Conservation (phyloP, 2,329 filamentous ascomycete species). For the Scedosporium apiospermum region DNA sequence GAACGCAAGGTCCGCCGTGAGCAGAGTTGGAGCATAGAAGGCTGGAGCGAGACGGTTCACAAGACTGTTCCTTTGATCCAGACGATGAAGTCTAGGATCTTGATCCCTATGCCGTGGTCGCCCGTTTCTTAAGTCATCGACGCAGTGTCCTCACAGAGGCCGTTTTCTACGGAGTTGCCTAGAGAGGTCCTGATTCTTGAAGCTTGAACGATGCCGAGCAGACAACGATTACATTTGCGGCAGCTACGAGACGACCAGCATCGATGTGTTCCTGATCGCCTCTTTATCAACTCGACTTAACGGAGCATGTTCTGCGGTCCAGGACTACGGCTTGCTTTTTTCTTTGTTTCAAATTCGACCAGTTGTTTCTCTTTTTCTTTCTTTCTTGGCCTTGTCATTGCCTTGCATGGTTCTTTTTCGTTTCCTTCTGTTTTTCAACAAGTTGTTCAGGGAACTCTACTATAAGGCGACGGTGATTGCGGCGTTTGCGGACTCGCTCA, state of each 20-base stretch:
- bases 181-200: too few species aligned
- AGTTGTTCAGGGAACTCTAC: not conserved
- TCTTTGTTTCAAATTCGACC: not conserved
- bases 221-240: not conserved
- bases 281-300: not conserved
- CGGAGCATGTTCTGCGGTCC: not conserved
- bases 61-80: conserved; percentile 97
- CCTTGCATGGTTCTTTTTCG: not conserved
- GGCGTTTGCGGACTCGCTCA: conserved; percentile 3
- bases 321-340: not conserved
- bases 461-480: not conserved
- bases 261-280: not conserved
- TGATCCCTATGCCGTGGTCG: conserved; percentile 95
- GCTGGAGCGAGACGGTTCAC: conserved; percentile 95
- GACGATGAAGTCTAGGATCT: conserved; percentile 86
- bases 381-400: not conserved
- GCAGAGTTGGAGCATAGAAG: conserved; percentile 89
- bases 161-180: not conserved
- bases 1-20: conserved; percentile 85
- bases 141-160: not conserved
- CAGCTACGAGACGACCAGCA: not conserved
- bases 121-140: conserved; percentile 60
- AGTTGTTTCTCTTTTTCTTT: not conserved
- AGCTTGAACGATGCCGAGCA: too few species aligned
- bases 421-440: not conserved